These are phyloP conservation scores for Beauveria sp. DNA, from an alignment of 2,329 filamentous ascomycete species.

Conservation along the genomic window DNA sequence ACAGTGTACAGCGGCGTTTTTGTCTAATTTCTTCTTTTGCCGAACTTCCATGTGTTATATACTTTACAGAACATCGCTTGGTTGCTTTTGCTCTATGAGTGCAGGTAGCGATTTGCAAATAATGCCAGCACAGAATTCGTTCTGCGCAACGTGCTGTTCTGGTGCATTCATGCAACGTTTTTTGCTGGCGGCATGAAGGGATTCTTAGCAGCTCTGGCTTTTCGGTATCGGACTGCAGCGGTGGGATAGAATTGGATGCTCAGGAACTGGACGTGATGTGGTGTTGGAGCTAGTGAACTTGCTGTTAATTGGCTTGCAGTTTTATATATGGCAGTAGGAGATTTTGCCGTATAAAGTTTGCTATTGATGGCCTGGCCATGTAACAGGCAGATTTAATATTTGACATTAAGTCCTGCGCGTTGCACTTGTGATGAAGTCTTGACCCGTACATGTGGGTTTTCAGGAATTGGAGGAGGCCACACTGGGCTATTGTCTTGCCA, in stretches of 20 bases:
- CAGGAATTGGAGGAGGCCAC: too few species aligned
- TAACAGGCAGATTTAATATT: neutral
- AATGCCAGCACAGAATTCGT: neutral
- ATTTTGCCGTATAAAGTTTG: conserved; percentile 1
- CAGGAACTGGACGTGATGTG: neutral
- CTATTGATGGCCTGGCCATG: neutral
- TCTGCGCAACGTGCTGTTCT: neutral
- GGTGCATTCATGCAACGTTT: neutral
- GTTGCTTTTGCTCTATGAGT: conserved; percentile 1
- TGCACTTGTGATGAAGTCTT: neutral
- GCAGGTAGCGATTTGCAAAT: neutral
- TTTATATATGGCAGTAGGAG: neutral
- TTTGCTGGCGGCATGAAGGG: neutral
- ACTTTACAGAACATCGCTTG: conserved; percentile 1
- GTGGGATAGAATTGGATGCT: neutral
- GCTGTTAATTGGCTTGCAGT: conserved; percentile 1
- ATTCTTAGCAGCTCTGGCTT: neutral
- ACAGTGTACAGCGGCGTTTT: conserved; percentile 9
- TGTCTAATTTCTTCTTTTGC: neutral
- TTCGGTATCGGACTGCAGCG: neutral
- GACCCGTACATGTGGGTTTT: neutral
- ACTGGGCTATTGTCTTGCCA: neutral
- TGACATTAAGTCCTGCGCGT: too few species aligned
- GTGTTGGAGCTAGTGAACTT: neutral
- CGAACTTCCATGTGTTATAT: conserved; percentile 8